A percentile compares a stretch with the other conserved stretches of the same genome.
These are phyloP conservation scores for Wickerhamomyces strasburgensis DNA, from an alignment of 805 yeast genomes.

Conservation along the genomic window DNA sequence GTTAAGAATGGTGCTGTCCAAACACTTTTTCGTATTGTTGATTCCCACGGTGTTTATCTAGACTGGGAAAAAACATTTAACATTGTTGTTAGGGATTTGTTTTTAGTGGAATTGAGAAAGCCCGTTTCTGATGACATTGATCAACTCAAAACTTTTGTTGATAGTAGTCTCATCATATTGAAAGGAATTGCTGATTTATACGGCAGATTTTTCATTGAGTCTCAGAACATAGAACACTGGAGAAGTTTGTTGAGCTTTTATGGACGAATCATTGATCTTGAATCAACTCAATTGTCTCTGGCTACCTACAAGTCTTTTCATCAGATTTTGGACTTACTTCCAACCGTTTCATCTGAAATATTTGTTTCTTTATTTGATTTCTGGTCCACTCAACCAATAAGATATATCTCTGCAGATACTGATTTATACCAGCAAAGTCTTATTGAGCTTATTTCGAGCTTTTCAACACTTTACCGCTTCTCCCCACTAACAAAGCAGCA, in stretches of 20 bases:
- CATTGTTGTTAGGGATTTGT: constrained; percentile 55
- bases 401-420: constrained; percentile 36
- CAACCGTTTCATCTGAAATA: constrained; percentile 28
- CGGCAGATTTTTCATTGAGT: constrained; percentile 42
- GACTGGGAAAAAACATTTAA: constrained; percentile 68
- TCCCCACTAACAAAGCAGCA: constrained; percentile 27
- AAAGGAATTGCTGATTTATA: constrained; percentile 65
- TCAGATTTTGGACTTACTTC: constrained; percentile 38
- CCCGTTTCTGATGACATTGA: constrained; percentile 24
- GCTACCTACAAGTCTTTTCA: constrained; percentile 51
- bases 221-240: constrained; percentile 45
- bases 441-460: constrained; percentile 48
- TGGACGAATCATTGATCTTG: constrained; percentile 32
- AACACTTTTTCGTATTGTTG: constrained; percentile 78
- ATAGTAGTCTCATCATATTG: constrained; percentile 55
- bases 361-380: constrained; percentile 41
- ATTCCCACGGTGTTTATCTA: constrained; percentile 57
- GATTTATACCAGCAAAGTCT: constrained; percentile 55
- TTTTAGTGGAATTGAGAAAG: constrained; percentile 22
- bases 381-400: constrained; percentile 43
- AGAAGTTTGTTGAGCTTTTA: constrained; percentile 46
- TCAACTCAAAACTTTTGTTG: constrained; percentile 43
- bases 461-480: constrained; percentile 42
- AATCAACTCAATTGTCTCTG: constrained; percentile 49
- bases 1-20: constrained; percentile 88